A percentile compares a stretch with the other conserved stretches of the same genome.
These are phyloP conservation scores for Liriodendron chinense DNA, from an alignment of 164 flowering plant species.

Conservation along the genomic window DNA sequence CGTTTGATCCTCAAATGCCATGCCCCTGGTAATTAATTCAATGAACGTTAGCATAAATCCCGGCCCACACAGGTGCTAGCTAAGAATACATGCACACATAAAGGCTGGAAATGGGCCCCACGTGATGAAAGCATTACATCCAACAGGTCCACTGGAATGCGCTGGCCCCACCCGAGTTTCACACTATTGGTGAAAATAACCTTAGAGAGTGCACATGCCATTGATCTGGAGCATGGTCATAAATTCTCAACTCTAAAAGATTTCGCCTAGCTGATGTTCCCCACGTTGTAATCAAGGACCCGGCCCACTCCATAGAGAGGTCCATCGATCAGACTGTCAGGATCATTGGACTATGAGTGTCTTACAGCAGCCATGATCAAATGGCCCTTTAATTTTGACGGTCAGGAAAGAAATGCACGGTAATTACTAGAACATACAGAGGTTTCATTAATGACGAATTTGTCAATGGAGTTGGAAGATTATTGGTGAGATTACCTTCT, in stretches of 20 bases:
- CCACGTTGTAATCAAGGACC: too few species aligned
- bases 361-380: background rate
- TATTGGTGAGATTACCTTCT: constrained; percentile 38
- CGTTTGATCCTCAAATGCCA: constrained; percentile 70
- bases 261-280: too few species aligned
- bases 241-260: too few species aligned
- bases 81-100: too few species aligned
- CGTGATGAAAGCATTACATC: background rate
- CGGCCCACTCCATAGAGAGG: too few species aligned
- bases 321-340: background rate
- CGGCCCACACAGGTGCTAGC: background rate
- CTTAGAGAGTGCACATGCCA: background rate
- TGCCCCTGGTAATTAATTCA: constrained; percentile 40
- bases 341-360: background rate
- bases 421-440: background rate
- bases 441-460: background rate
- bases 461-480: background rate
- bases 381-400: background rate
- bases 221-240: too few species aligned
- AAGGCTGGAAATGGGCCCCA: too few species aligned
- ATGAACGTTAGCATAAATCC: background rate
- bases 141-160: background rate
- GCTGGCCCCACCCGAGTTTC: background rate
- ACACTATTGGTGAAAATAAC: background rate
- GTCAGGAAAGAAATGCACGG: background rate